These are phyloP conservation scores for Globisporangium cylindrosporum DNA, from an alignment of 352 stramenopile genomes.

Conservation along the genomic window DNA sequence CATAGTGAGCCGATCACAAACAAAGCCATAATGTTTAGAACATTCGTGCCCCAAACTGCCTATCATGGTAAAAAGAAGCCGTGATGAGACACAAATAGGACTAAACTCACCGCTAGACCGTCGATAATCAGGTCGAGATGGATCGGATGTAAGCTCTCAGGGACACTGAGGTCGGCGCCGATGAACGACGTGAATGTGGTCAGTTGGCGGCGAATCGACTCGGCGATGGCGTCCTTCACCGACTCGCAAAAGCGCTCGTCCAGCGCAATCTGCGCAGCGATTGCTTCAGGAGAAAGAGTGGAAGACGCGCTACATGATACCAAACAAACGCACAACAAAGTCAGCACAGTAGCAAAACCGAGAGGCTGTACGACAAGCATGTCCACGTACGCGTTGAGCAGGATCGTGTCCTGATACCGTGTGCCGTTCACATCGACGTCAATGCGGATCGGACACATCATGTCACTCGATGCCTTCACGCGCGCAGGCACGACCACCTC, in stretches of 20 bases:
- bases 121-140: conserved; percentile 73
- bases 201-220: conserved; percentile 72
- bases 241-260: conserved; percentile 58
- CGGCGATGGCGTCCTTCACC: conserved; percentile 58
- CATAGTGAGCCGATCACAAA: background rate
- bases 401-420: conserved; percentile 75
- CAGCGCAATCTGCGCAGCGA: conserved; percentile 53
- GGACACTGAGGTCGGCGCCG: conserved; percentile 13
- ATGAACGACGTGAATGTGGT: conserved; percentile 54
- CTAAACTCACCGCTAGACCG: conserved; percentile 39
- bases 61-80: no score
- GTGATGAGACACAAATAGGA: background rate
- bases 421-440: conserved; percentile 74
- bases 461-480: conserved; percentile 25
- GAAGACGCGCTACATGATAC: conserved; percentile 20
- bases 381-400: conserved; percentile 52
- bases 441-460: conserved; percentile 72
- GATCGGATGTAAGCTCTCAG: conserved; percentile 54
- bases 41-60: no score
- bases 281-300: conserved; percentile 40
- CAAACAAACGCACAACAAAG: background rate
- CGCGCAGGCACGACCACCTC: conserved; percentile 3
- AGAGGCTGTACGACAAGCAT: background rate
- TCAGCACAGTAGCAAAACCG: background rate
- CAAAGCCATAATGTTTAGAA: no score